Evolutionary conservation across 2,329 filamentous ascomycete species (phyloP).

Genomic region (Pseudogymnoascus sp.): DNA sequence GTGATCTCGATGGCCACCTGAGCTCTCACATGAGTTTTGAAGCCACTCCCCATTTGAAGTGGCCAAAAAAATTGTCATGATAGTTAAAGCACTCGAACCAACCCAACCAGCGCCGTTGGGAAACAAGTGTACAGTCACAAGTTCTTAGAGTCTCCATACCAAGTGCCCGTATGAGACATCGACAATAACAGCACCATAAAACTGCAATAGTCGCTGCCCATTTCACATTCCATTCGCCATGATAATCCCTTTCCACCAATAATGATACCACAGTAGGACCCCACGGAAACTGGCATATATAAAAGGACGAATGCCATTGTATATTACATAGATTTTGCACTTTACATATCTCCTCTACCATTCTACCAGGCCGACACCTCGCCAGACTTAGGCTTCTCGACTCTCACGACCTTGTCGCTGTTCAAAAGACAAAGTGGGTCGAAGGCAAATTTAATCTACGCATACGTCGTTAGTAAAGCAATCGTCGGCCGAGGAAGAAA

Average conservation of each 20-base stretch:
- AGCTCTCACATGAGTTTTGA: neutral
- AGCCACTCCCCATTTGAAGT: neutral
- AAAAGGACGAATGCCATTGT: neutral
- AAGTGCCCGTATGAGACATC: too few relatives aligned
- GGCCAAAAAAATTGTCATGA: neutral
- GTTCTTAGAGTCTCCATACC: neutral
- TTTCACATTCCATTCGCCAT: too few relatives aligned
- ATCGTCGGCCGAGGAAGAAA: neutral
- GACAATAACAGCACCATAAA: too few relatives aligned
- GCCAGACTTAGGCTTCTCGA: constrained; percentile 45
- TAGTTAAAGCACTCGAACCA: neutral
- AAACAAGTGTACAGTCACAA: neutral
- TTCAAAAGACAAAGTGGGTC: constrained; percentile 62
- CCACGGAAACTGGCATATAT: neutral
- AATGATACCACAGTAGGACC: neutral
- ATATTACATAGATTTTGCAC: neutral
- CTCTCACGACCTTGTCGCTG: constrained; percentile 59
- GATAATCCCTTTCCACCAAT: too few relatives aligned
- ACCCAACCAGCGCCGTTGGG: neutral
- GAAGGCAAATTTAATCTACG: constrained; percentile 67
- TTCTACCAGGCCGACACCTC: constrained; percentile 39
- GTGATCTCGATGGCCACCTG: neutral
- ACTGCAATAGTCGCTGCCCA: too few relatives aligned
- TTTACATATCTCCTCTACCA: neutral
- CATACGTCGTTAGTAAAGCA: neutral